A percentile compares a stretch with the other conserved stretches of the same genome.
phyloP scores from a whole-genome alignment of 371 early-diverging fungal species.

The Catenaria anguillulae region DNA sequence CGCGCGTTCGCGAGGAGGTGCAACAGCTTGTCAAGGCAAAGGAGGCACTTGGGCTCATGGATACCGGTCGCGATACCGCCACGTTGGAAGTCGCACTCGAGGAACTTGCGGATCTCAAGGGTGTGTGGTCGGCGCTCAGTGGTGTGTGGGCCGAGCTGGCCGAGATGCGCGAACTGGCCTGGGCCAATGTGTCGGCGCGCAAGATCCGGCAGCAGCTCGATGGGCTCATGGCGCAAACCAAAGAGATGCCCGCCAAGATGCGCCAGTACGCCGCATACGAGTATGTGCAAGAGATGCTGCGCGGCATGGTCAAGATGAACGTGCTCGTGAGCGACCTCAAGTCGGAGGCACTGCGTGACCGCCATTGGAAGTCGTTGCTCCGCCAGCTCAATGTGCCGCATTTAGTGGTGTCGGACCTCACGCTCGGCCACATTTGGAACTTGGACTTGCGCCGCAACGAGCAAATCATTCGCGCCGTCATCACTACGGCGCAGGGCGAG shows the following conservation, averaged over 20 bases:
- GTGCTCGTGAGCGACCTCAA: conserved; percentile 74
- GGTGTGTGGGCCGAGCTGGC: conserved; percentile 66
- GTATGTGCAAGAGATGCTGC: conserved; percentile 71
- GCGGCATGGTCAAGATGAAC: conserved; percentile 64
- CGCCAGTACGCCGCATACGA: conserved; percentile 96
- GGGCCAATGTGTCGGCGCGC: conserved; percentile 77
- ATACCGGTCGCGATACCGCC: conserved; percentile 45
- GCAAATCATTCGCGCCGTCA: conserved; percentile 60
- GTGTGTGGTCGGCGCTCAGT: conserved; percentile 81
- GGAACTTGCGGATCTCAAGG: conserved; percentile 81
- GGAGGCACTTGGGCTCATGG: conserved; percentile 71
- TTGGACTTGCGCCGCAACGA: conserved; percentile 80
- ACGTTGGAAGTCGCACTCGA: conserved; percentile 69
- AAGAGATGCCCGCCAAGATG: conserved; percentile 87
- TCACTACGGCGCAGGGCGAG: conserved; percentile 91
- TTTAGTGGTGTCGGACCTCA: conserved; percentile 61
- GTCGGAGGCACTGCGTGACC: conserved; percentile 87
- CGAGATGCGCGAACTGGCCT: conserved; percentile 74
- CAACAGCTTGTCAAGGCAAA: conserved; percentile 84
- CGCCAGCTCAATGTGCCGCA: conserved; percentile 60
- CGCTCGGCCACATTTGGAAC: conserved; percentile 90
- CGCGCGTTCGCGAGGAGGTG: conserved; percentile 68
- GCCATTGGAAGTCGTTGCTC: conserved; percentile 92
- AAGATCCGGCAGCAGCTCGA: conserved; percentile 79
- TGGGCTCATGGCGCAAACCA: conserved; percentile 57